A percentile compares a stretch with the other conserved stretches of the same genome.
Evolutionary conservation across 805 yeast species (phyloP).

Genomic region (Myxozyma kluyveri): DNA sequence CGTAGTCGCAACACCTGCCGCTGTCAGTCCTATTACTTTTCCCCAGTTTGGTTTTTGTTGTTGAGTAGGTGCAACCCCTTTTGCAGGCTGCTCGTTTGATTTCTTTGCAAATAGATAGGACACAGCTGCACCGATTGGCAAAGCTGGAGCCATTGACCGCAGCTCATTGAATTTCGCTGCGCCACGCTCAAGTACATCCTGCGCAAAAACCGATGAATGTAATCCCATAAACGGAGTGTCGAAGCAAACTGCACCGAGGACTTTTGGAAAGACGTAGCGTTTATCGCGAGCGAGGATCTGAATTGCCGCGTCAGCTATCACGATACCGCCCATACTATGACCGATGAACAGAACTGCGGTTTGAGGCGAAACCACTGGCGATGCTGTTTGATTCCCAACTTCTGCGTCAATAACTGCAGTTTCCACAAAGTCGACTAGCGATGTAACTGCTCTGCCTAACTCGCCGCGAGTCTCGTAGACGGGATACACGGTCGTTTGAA

Average conservation of each 20-base stretch:
- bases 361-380: conserved; percentile 24
- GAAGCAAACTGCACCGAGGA: conserved; percentile 25
- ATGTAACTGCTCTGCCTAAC: conserved; percentile 13
- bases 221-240: conserved; percentile 28
- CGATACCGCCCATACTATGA: conserved; percentile 29
- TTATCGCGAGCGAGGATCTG: conserved; percentile 20
- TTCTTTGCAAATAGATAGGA: conserved; percentile 27
- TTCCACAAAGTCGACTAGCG: conserved; percentile 13
- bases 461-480: conserved; percentile 26
- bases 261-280: conserved; percentile 19
- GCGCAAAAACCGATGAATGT: conserved; percentile 28
- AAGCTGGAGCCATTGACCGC: conserved; percentile 7
- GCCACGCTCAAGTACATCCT: conserved; percentile 25
- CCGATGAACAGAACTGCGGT: conserved; percentile 26
- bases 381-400: conserved; percentile 11
- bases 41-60: conserved; percentile 21
- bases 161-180: conserved; percentile 23
- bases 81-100: conserved; percentile 20
- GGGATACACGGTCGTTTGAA: conserved; percentile 19
- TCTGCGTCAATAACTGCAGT: conserved; percentile 24
- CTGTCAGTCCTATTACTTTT: conserved; percentile 22
- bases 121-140: conserved; percentile 21
- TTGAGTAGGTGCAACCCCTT: background rate
- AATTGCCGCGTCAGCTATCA: conserved; percentile 15
- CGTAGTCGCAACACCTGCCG: conserved; percentile 25